Evolutionary conservation across 1,284 basidiomycete genomes (phyloP).

Genomic region (Ceratobasidium sp.): DNA sequence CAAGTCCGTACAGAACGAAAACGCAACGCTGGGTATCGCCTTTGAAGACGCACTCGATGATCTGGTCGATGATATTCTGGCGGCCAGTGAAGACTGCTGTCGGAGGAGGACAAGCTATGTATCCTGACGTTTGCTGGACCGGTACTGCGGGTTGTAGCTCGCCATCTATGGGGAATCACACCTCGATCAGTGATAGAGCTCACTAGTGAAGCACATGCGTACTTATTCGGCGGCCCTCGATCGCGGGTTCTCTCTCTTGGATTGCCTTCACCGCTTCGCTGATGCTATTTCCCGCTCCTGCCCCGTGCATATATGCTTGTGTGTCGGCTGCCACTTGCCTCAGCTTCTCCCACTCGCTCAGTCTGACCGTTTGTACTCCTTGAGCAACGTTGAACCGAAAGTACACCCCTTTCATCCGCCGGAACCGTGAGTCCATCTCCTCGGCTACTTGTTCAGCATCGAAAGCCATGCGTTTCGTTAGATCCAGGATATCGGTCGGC

Average conservation of each 20-base stretch:
- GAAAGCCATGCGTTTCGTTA: not conserved
- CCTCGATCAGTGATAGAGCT: not conserved
- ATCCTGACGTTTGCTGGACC: no score
- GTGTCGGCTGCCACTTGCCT: not conserved
- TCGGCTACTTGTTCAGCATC: constrained; percentile 19
- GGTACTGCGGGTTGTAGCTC: not conserved
- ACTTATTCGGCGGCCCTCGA: not conserved
- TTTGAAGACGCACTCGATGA: not conserved
- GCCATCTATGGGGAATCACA: not conserved
- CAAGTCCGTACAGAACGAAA: no score
- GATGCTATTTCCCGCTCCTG: not conserved
- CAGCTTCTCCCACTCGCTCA: not conserved
- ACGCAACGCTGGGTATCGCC: not conserved
- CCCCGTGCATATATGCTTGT: not conserved
- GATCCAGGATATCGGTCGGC: not conserved
- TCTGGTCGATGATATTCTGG: not conserved
- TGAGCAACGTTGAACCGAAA: no score
- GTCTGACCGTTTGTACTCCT: not conserved
- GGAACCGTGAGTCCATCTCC: constrained; percentile 7
- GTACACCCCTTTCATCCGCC: not conserved
- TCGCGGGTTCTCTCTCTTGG: not conserved
- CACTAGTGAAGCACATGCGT: not conserved
- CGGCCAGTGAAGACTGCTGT: not conserved
- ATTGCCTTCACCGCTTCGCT: not conserved
- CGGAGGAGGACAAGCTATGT: not conserved